Percentiles rank a stretch among this genome's conserved stretches.
Evolutionary conservation across 768 basidiomycete genomes (phyloP).

Genomic region (Kwoniella shandongensis): DNA sequence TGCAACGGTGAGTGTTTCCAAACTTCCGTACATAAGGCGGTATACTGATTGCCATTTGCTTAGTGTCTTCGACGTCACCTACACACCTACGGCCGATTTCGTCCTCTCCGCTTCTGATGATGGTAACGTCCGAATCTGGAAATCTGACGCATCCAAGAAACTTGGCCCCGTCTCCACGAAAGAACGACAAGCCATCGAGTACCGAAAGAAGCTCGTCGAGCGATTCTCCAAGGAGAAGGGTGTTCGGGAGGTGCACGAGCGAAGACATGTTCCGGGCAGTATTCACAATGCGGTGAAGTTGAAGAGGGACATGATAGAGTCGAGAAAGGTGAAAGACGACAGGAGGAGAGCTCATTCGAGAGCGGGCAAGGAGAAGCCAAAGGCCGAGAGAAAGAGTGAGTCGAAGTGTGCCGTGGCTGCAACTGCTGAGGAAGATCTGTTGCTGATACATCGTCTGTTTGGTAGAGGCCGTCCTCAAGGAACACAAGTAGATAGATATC

Average conservation of each 20-base stretch:
- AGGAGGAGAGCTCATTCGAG: constrained; percentile 84
- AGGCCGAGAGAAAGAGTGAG: constrained; percentile 78
- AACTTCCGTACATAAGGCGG: neutral
- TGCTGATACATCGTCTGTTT: too few relatives aligned
- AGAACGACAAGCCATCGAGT: constrained; percentile 88
- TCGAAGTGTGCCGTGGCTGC: constrained; percentile 11
- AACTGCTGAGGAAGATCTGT: neutral
- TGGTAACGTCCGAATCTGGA: constrained; percentile 93
- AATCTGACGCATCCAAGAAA: constrained; percentile 86
- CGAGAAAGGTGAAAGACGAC: constrained; percentile 86
- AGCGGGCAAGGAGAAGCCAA: constrained; percentile 80
- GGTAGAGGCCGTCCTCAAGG: constrained; percentile 22
- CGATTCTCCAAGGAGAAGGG: constrained; percentile 83
- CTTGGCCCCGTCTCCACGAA: constrained; percentile 85
- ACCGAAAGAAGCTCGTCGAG: constrained; percentile 80
- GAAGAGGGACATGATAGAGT: constrained; percentile 90
- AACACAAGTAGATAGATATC: constrained; percentile 19
- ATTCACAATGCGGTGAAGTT: constrained; percentile 82
- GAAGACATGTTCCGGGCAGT: constrained; percentile 81
- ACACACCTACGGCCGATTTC: constrained; percentile 86
- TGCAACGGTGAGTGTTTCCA: constrained; percentile 72
- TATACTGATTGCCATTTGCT: constrained; percentile 10
- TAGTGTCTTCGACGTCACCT: constrained; percentile 84
- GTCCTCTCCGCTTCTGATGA: constrained; percentile 89
- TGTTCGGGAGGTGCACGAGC: constrained; percentile 79